These are phyloP conservation scores for Penicillium malachiteum DNA, from an alignment of 495 filamentous ascomycete species.

Conservation along the genomic window DNA sequence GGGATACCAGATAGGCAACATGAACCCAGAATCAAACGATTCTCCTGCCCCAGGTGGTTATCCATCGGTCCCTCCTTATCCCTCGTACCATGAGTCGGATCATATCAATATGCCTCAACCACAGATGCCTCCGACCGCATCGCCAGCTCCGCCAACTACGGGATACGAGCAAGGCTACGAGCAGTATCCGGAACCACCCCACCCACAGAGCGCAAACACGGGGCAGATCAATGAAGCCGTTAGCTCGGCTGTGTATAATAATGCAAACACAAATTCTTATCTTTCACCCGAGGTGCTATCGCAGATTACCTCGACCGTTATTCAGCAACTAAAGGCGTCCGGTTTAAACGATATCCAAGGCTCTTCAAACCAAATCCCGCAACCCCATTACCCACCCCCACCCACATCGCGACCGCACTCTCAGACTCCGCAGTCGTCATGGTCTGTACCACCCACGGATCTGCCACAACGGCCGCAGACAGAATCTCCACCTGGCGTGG, in stretches of 20 bases:
- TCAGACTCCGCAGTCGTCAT: slow-evolving; percentile 29
- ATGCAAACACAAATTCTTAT: slow-evolving; percentile 34
- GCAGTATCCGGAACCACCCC: slow-evolving; percentile 16
- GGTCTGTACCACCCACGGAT: slow-evolving; percentile 22
- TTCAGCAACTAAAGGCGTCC: slow-evolving; percentile 50
- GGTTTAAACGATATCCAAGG: slow-evolving; percentile 38
- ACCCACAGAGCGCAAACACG: slow-evolving; percentile 4
- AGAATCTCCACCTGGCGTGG: slow-evolving; percentile 25
- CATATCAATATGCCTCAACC: slow-evolving; percentile 44
- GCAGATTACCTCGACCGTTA: slow-evolving; percentile 53
- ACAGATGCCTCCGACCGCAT: slow-evolving; percentile 28
- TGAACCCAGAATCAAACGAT: slow-evolving; percentile 25
- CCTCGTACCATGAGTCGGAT: slow-evolving; percentile 34
- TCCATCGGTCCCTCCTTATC: slow-evolving; percentile 33
- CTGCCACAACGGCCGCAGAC: slow-evolving; percentile 29
- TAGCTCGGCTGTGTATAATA: slow-evolving; percentile 39
- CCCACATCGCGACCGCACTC: slow-evolving; percentile 19
- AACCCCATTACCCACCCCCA: slow-evolving; percentile 17
- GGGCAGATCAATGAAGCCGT: slow-evolving; percentile 50
- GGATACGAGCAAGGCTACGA: slow-evolving; percentile 19
- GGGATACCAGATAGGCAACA: slow-evolving; percentile 26
- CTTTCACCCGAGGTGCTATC: slow-evolving; percentile 50
- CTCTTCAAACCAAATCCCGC: slow-evolving; percentile 2
- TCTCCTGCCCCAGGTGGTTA: slow-evolving; percentile 12
- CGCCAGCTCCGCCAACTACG: slow-evolving; percentile 24